Evolutionary conservation across 495 filamentous ascomycete genomes (phyloP).

Genomic region (Xylaria venustula): DNA sequence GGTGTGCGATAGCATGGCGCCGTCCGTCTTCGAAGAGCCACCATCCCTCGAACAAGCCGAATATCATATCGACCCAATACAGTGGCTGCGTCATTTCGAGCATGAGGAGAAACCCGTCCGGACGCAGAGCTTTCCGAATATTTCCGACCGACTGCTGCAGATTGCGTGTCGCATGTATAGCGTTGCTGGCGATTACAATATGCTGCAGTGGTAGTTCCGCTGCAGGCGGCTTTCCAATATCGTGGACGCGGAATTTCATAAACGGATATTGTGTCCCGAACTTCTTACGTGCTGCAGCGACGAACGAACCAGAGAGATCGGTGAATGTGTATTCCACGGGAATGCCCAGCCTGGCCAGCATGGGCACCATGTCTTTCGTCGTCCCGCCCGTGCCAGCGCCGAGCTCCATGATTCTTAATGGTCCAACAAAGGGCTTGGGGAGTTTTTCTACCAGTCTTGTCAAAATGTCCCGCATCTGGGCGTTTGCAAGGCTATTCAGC

Average conservation of each 20-base stretch:
- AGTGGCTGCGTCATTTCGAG: conserved; percentile 41
- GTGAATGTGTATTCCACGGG: conserved; percentile 38
- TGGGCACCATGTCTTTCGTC: conserved; percentile 32
- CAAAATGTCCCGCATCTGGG: conserved; percentile 47
- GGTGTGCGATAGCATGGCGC: conserved; percentile 39
- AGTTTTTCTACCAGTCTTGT: conserved; percentile 19
- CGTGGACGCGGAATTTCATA: conserved; percentile 39
- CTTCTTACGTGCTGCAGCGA: conserved; percentile 32
- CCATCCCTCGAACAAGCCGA: conserved; percentile 39
- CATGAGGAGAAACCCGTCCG: conserved; percentile 40
- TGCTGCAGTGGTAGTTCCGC: conserved; percentile 34
- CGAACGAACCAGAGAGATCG: conserved; percentile 45
- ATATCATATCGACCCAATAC: conserved; percentile 37
- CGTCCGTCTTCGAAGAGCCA: conserved; percentile 43
- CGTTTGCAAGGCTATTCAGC: conserved; percentile 38
- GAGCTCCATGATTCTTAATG: conserved; percentile 36
- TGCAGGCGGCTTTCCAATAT: conserved; percentile 37
- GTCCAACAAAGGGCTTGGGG: conserved; percentile 22
- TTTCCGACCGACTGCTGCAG: conserved; percentile 28
- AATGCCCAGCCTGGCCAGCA: conserved; percentile 31
- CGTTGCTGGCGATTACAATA: conserved; percentile 49
- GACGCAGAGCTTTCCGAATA: conserved; percentile 35
- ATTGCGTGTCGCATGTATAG: conserved; percentile 48
- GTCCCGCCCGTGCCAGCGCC: conserved; percentile 43
- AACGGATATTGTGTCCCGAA: conserved; percentile 42